A percentile compares a stretch with the other conserved stretches of the same genome.
Evolutionary conservation across 225 moss, liverwort and hornwort genomes (phyloP).

Genomic region (Straminergon stramineum): DNA sequence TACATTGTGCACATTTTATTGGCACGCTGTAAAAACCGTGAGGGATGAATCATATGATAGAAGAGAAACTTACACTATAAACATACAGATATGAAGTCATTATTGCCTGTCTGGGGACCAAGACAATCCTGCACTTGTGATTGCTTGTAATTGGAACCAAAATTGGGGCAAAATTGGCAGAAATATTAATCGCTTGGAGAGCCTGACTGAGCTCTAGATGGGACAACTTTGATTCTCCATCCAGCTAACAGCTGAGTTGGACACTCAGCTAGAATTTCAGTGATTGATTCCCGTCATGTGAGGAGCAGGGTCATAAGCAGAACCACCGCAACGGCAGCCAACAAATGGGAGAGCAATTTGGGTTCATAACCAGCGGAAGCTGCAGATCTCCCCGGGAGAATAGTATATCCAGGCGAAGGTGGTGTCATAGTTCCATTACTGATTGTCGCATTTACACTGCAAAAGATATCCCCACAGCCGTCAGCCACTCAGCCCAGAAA

Average conservation of each 20-base stretch:
- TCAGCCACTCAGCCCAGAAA: neutral
- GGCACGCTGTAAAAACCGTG: neutral
- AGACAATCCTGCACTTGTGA: neutral
- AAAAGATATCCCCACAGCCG: neutral
- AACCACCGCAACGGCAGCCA: neutral
- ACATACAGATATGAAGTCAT: neutral
- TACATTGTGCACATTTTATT: neutral
- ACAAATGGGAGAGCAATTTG: neutral
- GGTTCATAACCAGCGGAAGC: neutral
- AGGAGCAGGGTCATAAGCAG: neutral
- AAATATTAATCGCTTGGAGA: neutral
- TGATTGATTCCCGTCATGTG: neutral
- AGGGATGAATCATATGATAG: neutral
- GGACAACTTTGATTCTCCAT: neutral
- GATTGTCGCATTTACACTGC: constrained; percentile 24
- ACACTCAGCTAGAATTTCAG: neutral
- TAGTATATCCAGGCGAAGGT: neutral
- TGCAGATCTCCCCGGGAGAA: neutral
- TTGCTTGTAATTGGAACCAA: neutral
- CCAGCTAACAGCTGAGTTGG: neutral
- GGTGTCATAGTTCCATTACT: constrained; percentile 2
- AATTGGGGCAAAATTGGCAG: constrained; percentile 4
- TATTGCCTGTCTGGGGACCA: neutral
- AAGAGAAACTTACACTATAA: neutral
- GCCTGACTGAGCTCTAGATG: neutral